A percentile compares a stretch with the other conserved stretches of the same genome.
These are phyloP conservation scores for Aspergillus udagawae DNA, from an alignment of 2,329 filamentous ascomycete species.

Conservation along the genomic window DNA sequence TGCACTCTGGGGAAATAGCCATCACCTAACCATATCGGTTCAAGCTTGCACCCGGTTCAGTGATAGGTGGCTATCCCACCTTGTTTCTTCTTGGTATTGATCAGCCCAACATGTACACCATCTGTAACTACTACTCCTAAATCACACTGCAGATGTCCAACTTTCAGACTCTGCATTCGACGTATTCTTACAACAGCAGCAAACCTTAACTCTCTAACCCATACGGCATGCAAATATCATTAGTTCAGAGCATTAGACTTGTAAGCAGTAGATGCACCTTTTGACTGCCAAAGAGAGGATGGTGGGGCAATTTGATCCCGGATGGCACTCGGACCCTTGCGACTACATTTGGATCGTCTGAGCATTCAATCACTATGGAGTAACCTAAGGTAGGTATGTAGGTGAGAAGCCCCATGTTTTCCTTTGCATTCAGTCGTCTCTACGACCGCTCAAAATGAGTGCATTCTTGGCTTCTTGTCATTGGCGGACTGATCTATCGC, in stretches of 20 bases:
- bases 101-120: not conserved
- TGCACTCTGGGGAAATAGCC: not conserved
- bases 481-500: not conserved
- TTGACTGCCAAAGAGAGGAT: not conserved
- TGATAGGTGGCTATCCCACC: not conserved
- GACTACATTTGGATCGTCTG: not conserved
- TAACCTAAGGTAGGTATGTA: not conserved
- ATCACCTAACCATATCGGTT: not conserved
- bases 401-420: not conserved
- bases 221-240: not conserved
- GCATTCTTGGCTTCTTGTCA: not conserved
- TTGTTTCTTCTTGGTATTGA: not conserved
- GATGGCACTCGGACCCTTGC: not conserved
- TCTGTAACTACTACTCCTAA: not conserved
- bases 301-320: not conserved
- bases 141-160: not conserved
- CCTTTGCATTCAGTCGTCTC: not conserved
- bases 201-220: not conserved
- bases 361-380: not conserved
- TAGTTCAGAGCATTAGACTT: not conserved
- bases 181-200: not conserved
- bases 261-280: not conserved
- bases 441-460: not conserved
- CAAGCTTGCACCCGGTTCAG: too few relatives aligned
- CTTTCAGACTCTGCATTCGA: not conserved